Percentiles rank a stretch among this genome's conserved stretches.
phyloP scores from a whole-genome alignment of 1,284 basidiomycete species.

The Cutaneotrichosporon sp. region DNA sequence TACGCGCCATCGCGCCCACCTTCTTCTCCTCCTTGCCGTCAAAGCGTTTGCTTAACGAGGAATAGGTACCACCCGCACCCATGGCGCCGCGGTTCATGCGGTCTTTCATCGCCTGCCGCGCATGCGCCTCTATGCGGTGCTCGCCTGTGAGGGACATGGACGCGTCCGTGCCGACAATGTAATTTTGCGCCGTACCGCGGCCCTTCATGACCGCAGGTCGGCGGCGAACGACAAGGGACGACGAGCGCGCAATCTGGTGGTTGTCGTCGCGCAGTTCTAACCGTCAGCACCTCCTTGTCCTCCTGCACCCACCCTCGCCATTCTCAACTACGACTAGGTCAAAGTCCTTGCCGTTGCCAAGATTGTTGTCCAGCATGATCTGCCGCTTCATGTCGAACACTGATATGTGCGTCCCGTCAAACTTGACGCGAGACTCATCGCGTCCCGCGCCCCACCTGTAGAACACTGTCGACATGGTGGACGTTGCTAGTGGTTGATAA shows the following conservation, averaged over 20 bases:
- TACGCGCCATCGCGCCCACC: no score
- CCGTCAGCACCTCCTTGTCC: neutral
- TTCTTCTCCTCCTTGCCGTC: conserved; percentile 66
- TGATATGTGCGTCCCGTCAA: conserved; percentile 97
- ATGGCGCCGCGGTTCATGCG: conserved; percentile 32
- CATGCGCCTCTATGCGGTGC: conserved; percentile 45
- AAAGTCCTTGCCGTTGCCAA: conserved; percentile 92
- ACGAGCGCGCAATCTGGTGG: conserved; percentile 84
- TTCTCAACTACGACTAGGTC: conserved; percentile 83
- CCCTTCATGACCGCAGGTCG: conserved; percentile 72
- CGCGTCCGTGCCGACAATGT: conserved; percentile 58
- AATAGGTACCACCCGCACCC: conserved; percentile 33
- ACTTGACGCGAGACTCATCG: conserved; percentile 89
- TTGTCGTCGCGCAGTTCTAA: conserved; percentile 90
- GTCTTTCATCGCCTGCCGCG: conserved; percentile 40
- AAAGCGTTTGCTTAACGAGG: conserved; percentile 76
- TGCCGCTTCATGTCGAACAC: conserved; percentile 99
- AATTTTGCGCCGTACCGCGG: conserved; percentile 86
- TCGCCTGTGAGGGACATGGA: conserved; percentile 39
- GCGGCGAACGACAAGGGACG: conserved; percentile 87
- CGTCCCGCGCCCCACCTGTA: conserved; percentile 96
- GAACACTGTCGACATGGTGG: conserved; percentile 85
- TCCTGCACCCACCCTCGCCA: conserved; percentile 61
- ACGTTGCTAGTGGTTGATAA: no score
- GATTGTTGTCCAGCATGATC: conserved; percentile 91